Base-by-base conservation (phyloP, 2,329 filamentous ascomycete species). In the Ceratocystis colombiana region DNA sequence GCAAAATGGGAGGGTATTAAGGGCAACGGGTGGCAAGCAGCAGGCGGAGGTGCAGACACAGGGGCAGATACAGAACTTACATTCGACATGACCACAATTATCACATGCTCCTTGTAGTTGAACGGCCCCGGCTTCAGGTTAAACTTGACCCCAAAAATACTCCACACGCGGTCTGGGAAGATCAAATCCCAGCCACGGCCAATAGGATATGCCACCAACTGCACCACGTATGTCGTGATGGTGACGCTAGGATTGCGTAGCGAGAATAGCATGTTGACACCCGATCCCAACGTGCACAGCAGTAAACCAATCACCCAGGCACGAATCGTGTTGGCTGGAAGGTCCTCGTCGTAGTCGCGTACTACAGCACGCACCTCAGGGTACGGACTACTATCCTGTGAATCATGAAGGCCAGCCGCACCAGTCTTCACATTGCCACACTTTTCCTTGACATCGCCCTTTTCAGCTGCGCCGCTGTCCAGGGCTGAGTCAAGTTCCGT, bases 311-410 rank as follows among this genome's bases (percentile, higher is more conserved):
- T 84, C 3, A 77, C 75, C 84, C 84, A 87, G 44, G 84, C 84
- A 62, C 84, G 83, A 66, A 87, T 77, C 22, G 84, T 87, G 72
- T 85, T 87, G 70, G 79, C 79, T n/a, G 84, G 82, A 28, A 86
- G 76, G 70, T 86, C 84, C 70, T 85, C 79, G 70, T 88, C 85
- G 71, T 81, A 80, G 72, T 87, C 87, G 68, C 82, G 77, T 20
- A 88, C 85, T 20, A 85, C 82, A 30, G 84, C 82, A 70, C 85
- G 82, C 65, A 87, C 85, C 75, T 87, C 84, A 46, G 84, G 83
- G 71, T 87, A 88, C 1, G 85, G 85, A 61, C 84, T 87, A 73
- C 87, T 84, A 67, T 87, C 84, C 72, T 86, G 79, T 71, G 85
- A 77, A 25, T 25, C 50, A 7, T 53, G n/a, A n/a, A 53, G 48